phyloP scores from a whole-genome alignment of 2,329 filamentous ascomycete genomes.

The Ceratocystis ficicola region DNA sequence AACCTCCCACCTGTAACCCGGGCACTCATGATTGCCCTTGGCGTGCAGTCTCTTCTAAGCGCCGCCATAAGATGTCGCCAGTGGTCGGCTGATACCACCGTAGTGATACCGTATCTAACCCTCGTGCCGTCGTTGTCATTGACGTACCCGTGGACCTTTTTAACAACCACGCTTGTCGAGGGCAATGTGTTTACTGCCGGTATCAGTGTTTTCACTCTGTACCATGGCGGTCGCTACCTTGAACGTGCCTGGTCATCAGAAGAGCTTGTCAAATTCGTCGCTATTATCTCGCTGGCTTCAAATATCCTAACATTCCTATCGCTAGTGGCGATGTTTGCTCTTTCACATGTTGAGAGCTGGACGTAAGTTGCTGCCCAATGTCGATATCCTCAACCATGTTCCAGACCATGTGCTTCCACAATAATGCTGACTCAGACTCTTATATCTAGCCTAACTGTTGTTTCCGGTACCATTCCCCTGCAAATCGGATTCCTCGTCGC shows the following conservation, averaged over 20 bases:
- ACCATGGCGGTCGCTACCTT: slow-evolving; percentile 86
- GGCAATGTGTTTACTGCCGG: slow-evolving; percentile 79
- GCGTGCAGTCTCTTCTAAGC: slow-evolving; percentile 71
- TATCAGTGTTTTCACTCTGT: slow-evolving; percentile 66
- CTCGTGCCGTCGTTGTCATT: slow-evolving; percentile 74
- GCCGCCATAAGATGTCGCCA: slow-evolving; percentile 62
- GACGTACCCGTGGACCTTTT: slow-evolving; percentile 84
- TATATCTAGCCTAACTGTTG: slow-evolving; percentile 55
- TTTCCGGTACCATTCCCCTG: slow-evolving; percentile 77
- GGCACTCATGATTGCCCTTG: slow-evolving; percentile 59
- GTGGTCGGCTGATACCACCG: slow-evolving; percentile 50
- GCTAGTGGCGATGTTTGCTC: slow-evolving; percentile 59
- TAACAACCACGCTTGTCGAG: slow-evolving; percentile 79
- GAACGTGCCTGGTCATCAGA: slow-evolving; percentile 90
- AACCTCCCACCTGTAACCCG: slow-evolving; percentile 90
- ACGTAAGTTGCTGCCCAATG: slow-evolving; percentile 42
- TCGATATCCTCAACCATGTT: slow-evolving; percentile 22
- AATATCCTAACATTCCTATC: slow-evolving; percentile 64
- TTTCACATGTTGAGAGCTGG: slow-evolving; percentile 55
- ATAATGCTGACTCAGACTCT: slow-evolving; percentile 14
- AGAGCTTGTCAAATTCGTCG: slow-evolving; percentile 83
- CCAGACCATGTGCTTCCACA: no score
- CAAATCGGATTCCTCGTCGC: slow-evolving; percentile 91
- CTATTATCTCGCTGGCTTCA: slow-evolving; percentile 64
- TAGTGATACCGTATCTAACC: slow-evolving; percentile 74